phyloP scores from a whole-genome alignment of 2,329 filamentous ascomycete species.

The Orbilia ellipsospora region DNA sequence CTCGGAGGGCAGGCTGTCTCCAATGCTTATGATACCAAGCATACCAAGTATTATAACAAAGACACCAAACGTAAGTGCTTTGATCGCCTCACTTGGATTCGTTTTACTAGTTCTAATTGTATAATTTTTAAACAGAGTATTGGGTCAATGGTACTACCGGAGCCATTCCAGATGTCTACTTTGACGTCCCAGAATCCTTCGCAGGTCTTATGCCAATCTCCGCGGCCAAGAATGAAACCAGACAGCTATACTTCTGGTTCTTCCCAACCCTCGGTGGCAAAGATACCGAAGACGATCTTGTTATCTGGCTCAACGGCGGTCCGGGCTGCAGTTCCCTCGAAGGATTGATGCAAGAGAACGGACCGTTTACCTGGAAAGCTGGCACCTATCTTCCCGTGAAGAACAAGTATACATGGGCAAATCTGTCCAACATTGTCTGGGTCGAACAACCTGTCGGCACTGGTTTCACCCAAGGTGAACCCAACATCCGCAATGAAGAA shows the following conservation, averaged over 20 bases:
- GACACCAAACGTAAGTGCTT: slow-evolving; percentile 56
- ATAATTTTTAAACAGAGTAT: slow-evolving; percentile 66
- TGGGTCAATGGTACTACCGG: slow-evolving; percentile 70
- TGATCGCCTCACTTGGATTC: not conserved
- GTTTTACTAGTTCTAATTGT: not conserved
- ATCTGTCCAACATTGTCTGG: slow-evolving; percentile 81
- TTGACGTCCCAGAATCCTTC: slow-evolving; percentile 75
- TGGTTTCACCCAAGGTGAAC: slow-evolving; percentile 74
- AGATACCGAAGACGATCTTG: slow-evolving; percentile 68
- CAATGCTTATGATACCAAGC: not conserved
- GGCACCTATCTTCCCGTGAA: slow-evolving; percentile 75
- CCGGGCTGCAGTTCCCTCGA: slow-evolving; percentile 71
- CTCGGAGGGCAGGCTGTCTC: too few relatives aligned
- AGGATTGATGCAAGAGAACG: slow-evolving; percentile 79
- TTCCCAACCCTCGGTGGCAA: slow-evolving; percentile 69
- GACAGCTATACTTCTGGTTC: slow-evolving; percentile 75
- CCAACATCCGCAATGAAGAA: slow-evolving; percentile 73
- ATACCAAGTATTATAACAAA: slow-evolving; percentile 57
- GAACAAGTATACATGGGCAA: slow-evolving; percentile 79
- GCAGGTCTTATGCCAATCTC: slow-evolving; percentile 72
- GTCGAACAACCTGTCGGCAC: slow-evolving; percentile 75
- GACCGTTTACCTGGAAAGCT: slow-evolving; percentile 75
- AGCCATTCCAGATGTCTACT: slow-evolving; percentile 74
- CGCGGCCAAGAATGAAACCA: slow-evolving; percentile 65
- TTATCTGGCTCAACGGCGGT: slow-evolving; percentile 72